Base-by-base conservation (phyloP, 305 asterid species). In the Solanum hybrid region DNA sequence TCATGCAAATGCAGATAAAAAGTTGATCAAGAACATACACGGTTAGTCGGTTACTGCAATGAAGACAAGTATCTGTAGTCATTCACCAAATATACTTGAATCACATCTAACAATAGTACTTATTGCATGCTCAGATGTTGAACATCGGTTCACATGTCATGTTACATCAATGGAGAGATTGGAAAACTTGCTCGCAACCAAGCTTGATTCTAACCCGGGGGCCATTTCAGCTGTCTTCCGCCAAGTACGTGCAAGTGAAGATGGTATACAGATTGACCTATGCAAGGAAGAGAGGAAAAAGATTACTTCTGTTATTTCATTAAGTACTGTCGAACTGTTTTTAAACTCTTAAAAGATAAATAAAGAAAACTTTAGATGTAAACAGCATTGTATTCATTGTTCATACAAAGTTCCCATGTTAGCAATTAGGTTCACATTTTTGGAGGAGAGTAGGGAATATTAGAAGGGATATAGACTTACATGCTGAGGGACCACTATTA, bases 151-250 rank as follows among this genome's bases (percentile, higher is more conserved):
- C 22, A 28, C 11, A 5, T 84, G 76, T 36, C 42, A 31, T 20
- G 46, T 31, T 31, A 57, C 8, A 57, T 85, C 46, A 85, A 85
- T 8, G 11, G 12, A 33, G 75, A 31, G 31, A 57, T 20, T 84
- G 88, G 42, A 84, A 8, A 51, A 51, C 88, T 57, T 51, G 31
- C 87, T 20, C 12, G 0, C 75, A 46, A 85, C 75, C 79, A 33
- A 84, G 22, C 36, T 76, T 75, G 78, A 74, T 78, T 88, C 92
- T 92, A 96, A 87, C 99, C 99, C 69, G 99, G 95, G 14, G 99
- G 99, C 99, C 99, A 97, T 92, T 95, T 95, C 97, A 97, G 93
- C 92, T 96, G 99, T 92, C 99, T 96, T 74, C 99, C 99, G 9
- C 98, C 99, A 88, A 97, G 98, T 69, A 97, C 99, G 89, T 96